phyloP scores from a whole-genome alignment of 192 early-diverging fungal genomes.

The Entomortierella lignicola region DNA sequence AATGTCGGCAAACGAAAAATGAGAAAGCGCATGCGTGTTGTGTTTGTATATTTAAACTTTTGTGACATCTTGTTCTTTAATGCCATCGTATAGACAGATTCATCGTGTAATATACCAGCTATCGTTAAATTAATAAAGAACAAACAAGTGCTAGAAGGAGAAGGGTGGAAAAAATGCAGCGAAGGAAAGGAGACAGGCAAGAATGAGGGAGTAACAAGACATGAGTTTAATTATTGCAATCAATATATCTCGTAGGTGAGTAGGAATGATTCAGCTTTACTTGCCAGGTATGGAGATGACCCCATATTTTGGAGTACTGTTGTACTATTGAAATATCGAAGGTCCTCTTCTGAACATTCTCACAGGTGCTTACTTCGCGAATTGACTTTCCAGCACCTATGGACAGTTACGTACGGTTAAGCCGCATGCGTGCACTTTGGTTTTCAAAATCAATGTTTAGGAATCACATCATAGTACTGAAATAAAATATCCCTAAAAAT shows the following conservation, averaged over 20 bases:
- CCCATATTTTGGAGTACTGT: not conserved
- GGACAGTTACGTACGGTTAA: no score
- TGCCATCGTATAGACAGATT: no score
- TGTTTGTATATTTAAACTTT: not conserved
- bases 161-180: not conserved
- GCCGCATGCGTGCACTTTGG: no score
- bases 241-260: no score
- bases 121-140: no score
- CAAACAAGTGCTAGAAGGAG: not conserved
- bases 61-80: not conserved
- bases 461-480: no score
- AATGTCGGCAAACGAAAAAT: constrained; percentile 3
- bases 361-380: no score
- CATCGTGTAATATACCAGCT: not conserved
- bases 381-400: no score
- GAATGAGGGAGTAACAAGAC: not conserved
- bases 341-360: no score
- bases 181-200: not conserved
- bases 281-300: not conserved
- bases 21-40: not conserved
- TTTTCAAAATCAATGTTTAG: no score
- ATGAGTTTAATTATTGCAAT: not conserved
- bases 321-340: not conserved
- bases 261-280: no score
- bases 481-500: no score